A percentile compares a stretch with the other conserved stretches of the same genome.
These are phyloP conservation scores for Psilocybe azurescens DNA, from an alignment of 768 basidiomycete species.

Conservation along the genomic window DNA sequence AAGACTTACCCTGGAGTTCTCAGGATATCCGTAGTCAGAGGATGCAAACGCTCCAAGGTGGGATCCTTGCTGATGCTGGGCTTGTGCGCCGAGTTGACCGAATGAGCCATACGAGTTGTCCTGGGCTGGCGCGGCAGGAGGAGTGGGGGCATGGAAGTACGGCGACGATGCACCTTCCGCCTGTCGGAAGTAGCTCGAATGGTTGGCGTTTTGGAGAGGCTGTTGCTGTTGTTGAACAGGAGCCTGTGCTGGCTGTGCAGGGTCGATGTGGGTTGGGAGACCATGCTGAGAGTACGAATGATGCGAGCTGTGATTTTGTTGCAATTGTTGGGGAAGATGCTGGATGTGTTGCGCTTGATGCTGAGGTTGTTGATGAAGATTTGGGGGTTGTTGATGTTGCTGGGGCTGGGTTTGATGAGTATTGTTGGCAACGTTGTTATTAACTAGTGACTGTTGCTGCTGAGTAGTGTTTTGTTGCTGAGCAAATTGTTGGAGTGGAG, in stretches of 20 bases:
- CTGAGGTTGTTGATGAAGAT: conserved; percentile 42
- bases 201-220: conserved; percentile 43
- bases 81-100: conserved; percentile 62
- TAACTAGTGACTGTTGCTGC: conserved; percentile 22
- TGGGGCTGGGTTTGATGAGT: conserved; percentile 26
- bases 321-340: conserved; percentile 47
- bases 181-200: conserved; percentile 73
- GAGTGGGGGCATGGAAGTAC: conserved; percentile 82
- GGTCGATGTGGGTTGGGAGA: conserved; percentile 69
- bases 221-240: conserved; percentile 51
- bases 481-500: conserved; percentile 47
- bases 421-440: conserved; percentile 5
- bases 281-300: conserved; percentile 72
- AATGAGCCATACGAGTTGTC: conserved; percentile 69
- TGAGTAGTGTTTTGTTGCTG: conserved; percentile 43
- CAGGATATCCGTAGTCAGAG: conserved; percentile 72
- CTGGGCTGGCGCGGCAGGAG: conserved; percentile 68
- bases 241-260: conserved; percentile 48
- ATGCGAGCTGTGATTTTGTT: conserved; percentile 45
- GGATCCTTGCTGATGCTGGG: conserved; percentile 65
- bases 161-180: conserved; percentile 55
- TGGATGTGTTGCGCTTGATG: conserved; percentile 47
- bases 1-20: conserved; percentile 51
- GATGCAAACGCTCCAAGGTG: conserved; percentile 60
- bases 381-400: conserved; percentile 37